A percentile compares a stretch with the other conserved stretches of the same genome.
Conservation (phyloP, 441 rosid species). For the Rhodomyrtus psidioides region DNA sequence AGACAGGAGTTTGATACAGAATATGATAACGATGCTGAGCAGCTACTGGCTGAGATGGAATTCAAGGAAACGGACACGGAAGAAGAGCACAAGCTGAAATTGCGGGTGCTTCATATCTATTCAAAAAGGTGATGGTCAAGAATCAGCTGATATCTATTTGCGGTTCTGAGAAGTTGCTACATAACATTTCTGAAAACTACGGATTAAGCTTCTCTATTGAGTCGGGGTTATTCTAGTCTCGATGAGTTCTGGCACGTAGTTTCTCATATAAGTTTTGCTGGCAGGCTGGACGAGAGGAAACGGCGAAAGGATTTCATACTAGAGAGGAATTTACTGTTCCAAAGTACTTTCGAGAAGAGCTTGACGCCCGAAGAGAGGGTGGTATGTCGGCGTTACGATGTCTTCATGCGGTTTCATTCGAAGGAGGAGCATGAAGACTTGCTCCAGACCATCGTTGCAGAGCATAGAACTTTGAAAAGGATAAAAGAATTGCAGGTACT, state of each 20-base stretch:
- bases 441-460: slow-evolving; percentile 58
- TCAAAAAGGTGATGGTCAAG: slow-evolving; percentile 53
- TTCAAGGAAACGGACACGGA: slow-evolving; percentile 80
- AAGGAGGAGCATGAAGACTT: slow-evolving; percentile 93
- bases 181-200: background rate
- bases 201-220: background rate
- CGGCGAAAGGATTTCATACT: slow-evolving; percentile 83
- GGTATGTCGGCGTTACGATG: slow-evolving; percentile 59
- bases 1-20: slow-evolving; percentile 89
- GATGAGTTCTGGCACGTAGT: background rate
- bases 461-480: slow-evolving; percentile 68
- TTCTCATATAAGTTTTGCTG: slow-evolving; percentile 1
- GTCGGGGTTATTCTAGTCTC: background rate
- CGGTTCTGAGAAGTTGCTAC: background rate
- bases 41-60: slow-evolving; percentile 94
- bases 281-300: slow-evolving; percentile 95
- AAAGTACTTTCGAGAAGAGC: slow-evolving; percentile 68
- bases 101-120: slow-evolving; percentile 75
- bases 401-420: slow-evolving; percentile 86
- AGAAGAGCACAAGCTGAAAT: slow-evolving; percentile 78
- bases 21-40: slow-evolving; percentile 94
- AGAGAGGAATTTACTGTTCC: slow-evolving; percentile 71
- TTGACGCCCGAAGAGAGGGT: slow-evolving; percentile 72
- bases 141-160: background rate
- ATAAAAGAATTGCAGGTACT: slow-evolving; percentile 75